These are phyloP conservation scores for Babesia bovis DNA, from an alignment of 169 alveolate genomes.

Conservation along the genomic window DNA sequence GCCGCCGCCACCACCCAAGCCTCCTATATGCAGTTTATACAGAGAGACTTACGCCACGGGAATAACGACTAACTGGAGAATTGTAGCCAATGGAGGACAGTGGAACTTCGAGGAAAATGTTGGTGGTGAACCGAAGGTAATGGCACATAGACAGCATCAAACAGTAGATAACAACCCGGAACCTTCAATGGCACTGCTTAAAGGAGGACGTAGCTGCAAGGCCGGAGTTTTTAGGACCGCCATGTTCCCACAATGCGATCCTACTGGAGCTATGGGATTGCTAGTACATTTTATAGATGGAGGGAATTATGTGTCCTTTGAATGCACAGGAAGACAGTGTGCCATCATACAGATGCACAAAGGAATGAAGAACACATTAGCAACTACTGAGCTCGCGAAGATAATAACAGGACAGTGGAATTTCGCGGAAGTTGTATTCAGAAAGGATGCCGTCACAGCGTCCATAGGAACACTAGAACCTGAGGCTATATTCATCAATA, in stretches of 20 bases:
- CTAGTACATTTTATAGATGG: conserved; percentile 72
- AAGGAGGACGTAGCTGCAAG: conserved; percentile 75
- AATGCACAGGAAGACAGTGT: conserved; percentile 71
- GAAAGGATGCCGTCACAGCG: conserved; percentile 67
- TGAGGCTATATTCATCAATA: conserved; percentile 71
- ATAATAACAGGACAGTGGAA: conserved; percentile 72
- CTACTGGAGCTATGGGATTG: conserved; percentile 77
- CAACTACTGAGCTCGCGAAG: conserved; percentile 73
- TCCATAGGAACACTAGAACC: conserved; percentile 65
- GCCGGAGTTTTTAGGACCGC: conserved; percentile 74
- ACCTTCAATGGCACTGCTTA: conserved; percentile 70
- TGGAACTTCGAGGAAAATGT: conserved; percentile 77
- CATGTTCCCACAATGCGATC: conserved; percentile 77
- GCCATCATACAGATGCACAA: conserved; percentile 71
- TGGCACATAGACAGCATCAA: conserved; percentile 70
- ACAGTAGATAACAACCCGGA: conserved; percentile 48
- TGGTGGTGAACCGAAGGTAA: conserved; percentile 79
- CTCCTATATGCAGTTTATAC: conserved; percentile 78
- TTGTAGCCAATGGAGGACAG: conserved; percentile 32
- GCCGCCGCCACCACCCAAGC: conserved; percentile 71
- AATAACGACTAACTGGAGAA: conserved; percentile 46
- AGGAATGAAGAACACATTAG: conserved; percentile 67
- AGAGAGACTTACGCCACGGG: conserved; percentile 35
- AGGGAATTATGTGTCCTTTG: conserved; percentile 78
- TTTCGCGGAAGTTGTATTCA: conserved; percentile 67